Conservation (phyloP, 495 filamentous ascomycete genomes). For the Lepidopterella palustris region DNA sequence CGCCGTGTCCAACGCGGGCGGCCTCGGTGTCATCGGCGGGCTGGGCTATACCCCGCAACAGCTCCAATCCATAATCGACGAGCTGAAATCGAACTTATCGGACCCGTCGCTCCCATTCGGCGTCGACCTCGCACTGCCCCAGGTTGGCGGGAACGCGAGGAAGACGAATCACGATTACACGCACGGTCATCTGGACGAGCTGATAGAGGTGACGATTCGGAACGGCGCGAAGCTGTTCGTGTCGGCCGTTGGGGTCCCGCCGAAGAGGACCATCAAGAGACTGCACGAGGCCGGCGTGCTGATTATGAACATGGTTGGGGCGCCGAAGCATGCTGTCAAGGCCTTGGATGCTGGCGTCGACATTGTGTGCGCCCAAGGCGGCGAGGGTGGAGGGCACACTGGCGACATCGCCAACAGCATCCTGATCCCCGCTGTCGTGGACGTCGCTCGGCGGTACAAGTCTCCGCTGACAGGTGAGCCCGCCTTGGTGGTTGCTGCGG, state of each 20-base stretch:
- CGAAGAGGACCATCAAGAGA: constrained; percentile 56
- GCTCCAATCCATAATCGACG: constrained; percentile 70
- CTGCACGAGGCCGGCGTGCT: constrained; percentile 70
- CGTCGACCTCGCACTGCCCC: constrained; percentile 79
- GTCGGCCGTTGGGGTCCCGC: constrained; percentile 75
- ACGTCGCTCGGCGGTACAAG: constrained; percentile 40
- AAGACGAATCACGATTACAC: constrained; percentile 94
- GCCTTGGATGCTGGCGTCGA: constrained; percentile 74
- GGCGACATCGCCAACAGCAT: constrained; percentile 40
- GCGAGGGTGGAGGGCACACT: constrained; percentile 41
- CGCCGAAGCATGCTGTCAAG: constrained; percentile 80
- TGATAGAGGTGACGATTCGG: constrained; percentile 71
- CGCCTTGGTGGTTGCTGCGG: constrained; percentile 40
- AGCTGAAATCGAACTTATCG: constrained; percentile 64
- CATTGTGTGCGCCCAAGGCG: constrained; percentile 59
- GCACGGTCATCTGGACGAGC: constrained; percentile 69
- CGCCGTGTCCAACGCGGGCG: constrained; percentile 82
- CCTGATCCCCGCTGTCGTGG: constrained; percentile 40
- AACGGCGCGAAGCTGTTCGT: constrained; percentile 78
- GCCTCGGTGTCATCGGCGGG: constrained; percentile 77
- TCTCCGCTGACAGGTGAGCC: constrained; percentile 39
- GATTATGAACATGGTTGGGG: constrained; percentile 94
- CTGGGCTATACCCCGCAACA: constrained; percentile 77
- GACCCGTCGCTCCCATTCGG: constrained; percentile 68
- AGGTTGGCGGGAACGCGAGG: constrained; percentile 70